phyloP scores from a whole-genome alignment of 345 rosid species.

The Populus tremula region DNA sequence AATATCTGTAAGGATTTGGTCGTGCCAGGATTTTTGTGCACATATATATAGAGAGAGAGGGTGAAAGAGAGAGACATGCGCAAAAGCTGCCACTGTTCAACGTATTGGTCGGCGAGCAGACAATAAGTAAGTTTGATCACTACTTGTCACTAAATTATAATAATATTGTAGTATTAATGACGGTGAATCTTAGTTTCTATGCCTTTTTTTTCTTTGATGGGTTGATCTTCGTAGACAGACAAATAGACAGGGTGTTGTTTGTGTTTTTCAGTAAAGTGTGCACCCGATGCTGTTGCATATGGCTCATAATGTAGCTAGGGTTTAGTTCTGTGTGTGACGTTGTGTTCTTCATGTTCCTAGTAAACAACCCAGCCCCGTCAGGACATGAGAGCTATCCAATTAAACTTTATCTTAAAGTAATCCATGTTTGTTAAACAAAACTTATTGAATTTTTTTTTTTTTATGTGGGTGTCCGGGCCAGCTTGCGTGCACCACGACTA shows the following conservation, averaged over 20 bases:
- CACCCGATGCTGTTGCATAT: slow-evolving; percentile 7
- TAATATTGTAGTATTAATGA: neutral
- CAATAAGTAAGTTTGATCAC: slow-evolving; percentile 50
- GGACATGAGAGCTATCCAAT: slow-evolving; percentile 41
- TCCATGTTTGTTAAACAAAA: neutral
- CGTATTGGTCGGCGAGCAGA: slow-evolving; percentile 62
- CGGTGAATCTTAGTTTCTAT: slow-evolving; percentile 6
- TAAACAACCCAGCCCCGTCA: slow-evolving; percentile 8
- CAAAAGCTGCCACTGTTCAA: slow-evolving; percentile 81
- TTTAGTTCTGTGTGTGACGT: slow-evolving; percentile 13
- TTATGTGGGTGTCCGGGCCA: too few species aligned
- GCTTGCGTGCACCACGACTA: too few species aligned
- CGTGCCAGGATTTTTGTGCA: slow-evolving; percentile 54
- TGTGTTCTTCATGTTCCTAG: slow-evolving; percentile 6
- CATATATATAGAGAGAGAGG: neutral
- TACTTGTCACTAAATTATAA: slow-evolving; percentile 24
- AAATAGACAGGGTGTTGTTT: slow-evolving; percentile 28
- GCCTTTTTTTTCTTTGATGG: slow-evolving; percentile 2
- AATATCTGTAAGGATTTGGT: slow-evolving; percentile 35
- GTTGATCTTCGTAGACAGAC: slow-evolving; percentile 13
- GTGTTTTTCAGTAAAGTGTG: slow-evolving; percentile 53
- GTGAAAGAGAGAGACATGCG: slow-evolving; percentile 42
- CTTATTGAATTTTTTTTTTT: neutral
- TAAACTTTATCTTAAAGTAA: slow-evolving; percentile 13
- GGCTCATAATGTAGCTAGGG: neutral